Evolutionary conservation across 2,329 filamentous ascomycete species (phyloP), one percentile per base, ranked within the genome.

Genomic region (Coleophoma cylindrospora): DNA sequence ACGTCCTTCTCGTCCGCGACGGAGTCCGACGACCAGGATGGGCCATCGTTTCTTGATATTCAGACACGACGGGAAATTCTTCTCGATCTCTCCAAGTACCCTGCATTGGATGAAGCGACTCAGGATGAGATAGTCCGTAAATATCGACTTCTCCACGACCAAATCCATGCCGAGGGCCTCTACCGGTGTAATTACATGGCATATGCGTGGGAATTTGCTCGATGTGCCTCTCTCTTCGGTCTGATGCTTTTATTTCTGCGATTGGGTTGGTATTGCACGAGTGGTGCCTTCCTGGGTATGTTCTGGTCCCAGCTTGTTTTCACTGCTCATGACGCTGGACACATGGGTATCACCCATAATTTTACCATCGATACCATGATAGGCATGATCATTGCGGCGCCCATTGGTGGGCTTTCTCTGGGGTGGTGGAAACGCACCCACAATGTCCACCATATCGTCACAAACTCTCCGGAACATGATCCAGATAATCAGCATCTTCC

Each of bases 241-340:
- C 50, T 63, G 1, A 84, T 80, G 59, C 49, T 74, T 10, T 60
- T 69, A 15, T 57, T 72, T 2, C 66, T 85, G 2, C 65, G 66
- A 50, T 61, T 65, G 33, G 69, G 70, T 37, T 84, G 80, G 78
- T 84, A 81, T 62, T 62, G 78, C 47, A 72, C 74, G 1, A 83
- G 80, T 3, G 78, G 80, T 34, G 22, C 76, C 15, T 81, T 78
- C 55, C 64, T 86, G n/a, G 83, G 82, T 3, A 50, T 80, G 13
- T 84, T 84, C 62, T 85, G 81, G 80, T 81, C 85, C 59, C 82
- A 85, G 68, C 78, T 86, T 67, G 84, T 86, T 78, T 86, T 86
- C 64, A 76, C 77, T 0, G 82, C 81, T 4, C 82, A 86, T 60
- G 83, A 86, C 57, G 81, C 81, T 10, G 82, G 80, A 3, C 83